phyloP scores from a whole-genome alignment of 1,284 basidiomycete genomes.

The Bjerkandera adusta region DNA sequence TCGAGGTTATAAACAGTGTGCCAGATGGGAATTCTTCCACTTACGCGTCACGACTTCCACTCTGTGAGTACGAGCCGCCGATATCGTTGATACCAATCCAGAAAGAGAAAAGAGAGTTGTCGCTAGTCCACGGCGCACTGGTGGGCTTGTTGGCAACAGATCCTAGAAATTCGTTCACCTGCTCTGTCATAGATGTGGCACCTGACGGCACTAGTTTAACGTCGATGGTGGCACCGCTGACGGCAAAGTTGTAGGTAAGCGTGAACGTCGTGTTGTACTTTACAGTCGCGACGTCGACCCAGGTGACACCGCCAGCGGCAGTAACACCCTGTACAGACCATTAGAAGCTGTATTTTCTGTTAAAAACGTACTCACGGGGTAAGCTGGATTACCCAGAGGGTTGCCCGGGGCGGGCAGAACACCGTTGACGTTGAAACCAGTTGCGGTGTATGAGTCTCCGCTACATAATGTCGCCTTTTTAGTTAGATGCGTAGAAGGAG shows the following conservation, averaged over 20 bases:
- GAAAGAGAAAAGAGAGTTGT: constrained; percentile 51
- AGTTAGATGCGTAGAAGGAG: background rate
- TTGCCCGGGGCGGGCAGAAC: constrained; percentile 44
- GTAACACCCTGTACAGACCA: constrained; percentile 40
- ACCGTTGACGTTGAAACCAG: constrained; percentile 43
- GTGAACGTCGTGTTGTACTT: constrained; percentile 49
- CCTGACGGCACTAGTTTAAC: constrained; percentile 45
- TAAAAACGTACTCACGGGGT: constrained; percentile 33
- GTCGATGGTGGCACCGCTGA: constrained; percentile 58
- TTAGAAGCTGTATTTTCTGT: background rate
- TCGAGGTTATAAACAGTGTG: too few relatives aligned
- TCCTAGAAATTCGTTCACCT: constrained; percentile 50
- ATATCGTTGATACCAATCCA: constrained; percentile 66
- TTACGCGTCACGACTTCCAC: constrained; percentile 47
- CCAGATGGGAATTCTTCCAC: too few relatives aligned
- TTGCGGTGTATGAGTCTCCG: constrained; percentile 60
- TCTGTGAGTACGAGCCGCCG: constrained; percentile 45
- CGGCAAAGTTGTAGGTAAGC: constrained; percentile 59
- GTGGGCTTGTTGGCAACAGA: constrained; percentile 42
- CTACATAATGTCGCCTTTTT: constrained; percentile 26
- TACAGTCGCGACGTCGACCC: constrained; percentile 50
- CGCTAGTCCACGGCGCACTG: constrained; percentile 48
- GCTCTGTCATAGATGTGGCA: constrained; percentile 50
- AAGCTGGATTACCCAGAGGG: constrained; percentile 55
- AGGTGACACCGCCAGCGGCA: constrained; percentile 54